These are phyloP conservation scores for Debaryomycetaceae sp. DNA, from an alignment of 1,139 yeast species.

Conservation along the genomic window DNA sequence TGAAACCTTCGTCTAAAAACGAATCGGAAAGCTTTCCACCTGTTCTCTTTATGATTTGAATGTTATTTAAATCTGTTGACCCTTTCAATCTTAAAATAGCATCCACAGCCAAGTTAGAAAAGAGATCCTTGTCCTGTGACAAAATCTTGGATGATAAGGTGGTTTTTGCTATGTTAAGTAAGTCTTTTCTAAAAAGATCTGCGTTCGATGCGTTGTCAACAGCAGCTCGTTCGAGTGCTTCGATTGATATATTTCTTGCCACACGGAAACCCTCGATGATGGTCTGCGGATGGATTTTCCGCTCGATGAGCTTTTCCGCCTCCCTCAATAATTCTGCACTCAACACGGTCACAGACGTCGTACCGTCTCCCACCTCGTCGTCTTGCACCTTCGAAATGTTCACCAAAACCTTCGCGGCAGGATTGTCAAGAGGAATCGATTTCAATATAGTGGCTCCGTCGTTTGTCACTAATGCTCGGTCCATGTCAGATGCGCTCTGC, in stretches of 20 bases:
- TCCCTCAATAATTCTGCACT: slow-evolving; percentile 90
- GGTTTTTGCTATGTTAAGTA: slow-evolving; percentile 84
- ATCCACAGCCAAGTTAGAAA: slow-evolving; percentile 88
- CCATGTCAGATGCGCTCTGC: slow-evolving; percentile 79
- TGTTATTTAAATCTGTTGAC: slow-evolving; percentile 90
- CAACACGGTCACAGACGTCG: slow-evolving; percentile 95
- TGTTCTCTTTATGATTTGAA: slow-evolving; percentile 86
- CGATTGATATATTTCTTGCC: slow-evolving; percentile 78
- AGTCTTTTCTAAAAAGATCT: slow-evolving; percentile 69
- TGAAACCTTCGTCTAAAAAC: slow-evolving; percentile 92
- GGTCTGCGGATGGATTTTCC: slow-evolving; percentile 95
- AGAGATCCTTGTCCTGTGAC: slow-evolving; percentile 90
- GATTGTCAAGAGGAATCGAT: slow-evolving; percentile 92
- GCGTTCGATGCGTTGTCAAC: slow-evolving; percentile 66
- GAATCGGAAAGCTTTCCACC: slow-evolving; percentile 94
- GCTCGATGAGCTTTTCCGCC: slow-evolving; percentile 90
- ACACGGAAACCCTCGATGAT: slow-evolving; percentile 93
- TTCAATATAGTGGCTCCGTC: slow-evolving; percentile 98
- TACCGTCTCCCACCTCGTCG: slow-evolving; percentile 98
- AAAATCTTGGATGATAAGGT: slow-evolving; percentile 90
- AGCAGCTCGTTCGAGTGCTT: slow-evolving; percentile 74
- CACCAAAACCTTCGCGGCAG: slow-evolving; percentile 96
- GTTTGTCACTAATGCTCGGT: slow-evolving; percentile 77
- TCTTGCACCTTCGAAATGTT: slow-evolving; percentile 97
- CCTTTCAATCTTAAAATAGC: slow-evolving; percentile 91